A percentile compares a stretch with the other conserved stretches of the same genome.
phyloP scores from a whole-genome alignment of 768 basidiomycete genomes.

The Serpula lacrymans region DNA sequence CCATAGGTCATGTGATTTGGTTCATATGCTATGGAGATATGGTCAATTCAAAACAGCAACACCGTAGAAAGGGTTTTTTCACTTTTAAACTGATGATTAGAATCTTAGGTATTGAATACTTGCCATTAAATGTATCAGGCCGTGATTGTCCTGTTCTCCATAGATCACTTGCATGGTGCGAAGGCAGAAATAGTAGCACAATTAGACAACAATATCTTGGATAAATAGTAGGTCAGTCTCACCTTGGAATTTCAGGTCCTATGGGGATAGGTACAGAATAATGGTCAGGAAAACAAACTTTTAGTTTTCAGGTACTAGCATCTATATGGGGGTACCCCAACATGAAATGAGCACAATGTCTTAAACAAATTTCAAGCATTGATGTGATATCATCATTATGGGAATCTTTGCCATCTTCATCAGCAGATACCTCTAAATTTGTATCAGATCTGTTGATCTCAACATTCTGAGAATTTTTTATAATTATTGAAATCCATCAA shows the following conservation, averaged over 20 bases:
- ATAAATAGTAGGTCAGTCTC: conserved; percentile 15
- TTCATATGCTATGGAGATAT: too few relatives aligned
- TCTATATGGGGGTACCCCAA: too few relatives aligned
- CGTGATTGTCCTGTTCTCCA: conserved; percentile 15
- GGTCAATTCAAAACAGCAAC: too few relatives aligned
- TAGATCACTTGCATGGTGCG: conserved; percentile 28
- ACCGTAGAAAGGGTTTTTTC: too few relatives aligned
- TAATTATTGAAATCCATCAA: conserved; percentile 33
- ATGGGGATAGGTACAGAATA: conserved; percentile 30
- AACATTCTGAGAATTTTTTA: conserved; percentile 22
- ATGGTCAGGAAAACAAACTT: neutral
- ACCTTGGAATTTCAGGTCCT: conserved; percentile 30
- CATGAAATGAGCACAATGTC: too few relatives aligned
- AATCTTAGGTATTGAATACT: too few relatives aligned
- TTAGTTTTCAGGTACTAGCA: conserved; percentile 14
- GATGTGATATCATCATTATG: neutral
- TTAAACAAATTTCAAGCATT: neutral
- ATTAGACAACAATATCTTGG: conserved; percentile 31
- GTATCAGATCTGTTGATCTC: conserved; percentile 13
- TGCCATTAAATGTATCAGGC: conserved; percentile 29
- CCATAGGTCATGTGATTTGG: too few relatives aligned
- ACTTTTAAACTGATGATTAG: too few relatives aligned
- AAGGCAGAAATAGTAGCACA: conserved; percentile 43
- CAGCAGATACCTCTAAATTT: neutral
- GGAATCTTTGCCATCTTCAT: conserved; percentile 8